phyloP scores from a whole-genome alignment of 2,329 filamentous ascomycete genomes.

The Xylariaceae sp. region DNA sequence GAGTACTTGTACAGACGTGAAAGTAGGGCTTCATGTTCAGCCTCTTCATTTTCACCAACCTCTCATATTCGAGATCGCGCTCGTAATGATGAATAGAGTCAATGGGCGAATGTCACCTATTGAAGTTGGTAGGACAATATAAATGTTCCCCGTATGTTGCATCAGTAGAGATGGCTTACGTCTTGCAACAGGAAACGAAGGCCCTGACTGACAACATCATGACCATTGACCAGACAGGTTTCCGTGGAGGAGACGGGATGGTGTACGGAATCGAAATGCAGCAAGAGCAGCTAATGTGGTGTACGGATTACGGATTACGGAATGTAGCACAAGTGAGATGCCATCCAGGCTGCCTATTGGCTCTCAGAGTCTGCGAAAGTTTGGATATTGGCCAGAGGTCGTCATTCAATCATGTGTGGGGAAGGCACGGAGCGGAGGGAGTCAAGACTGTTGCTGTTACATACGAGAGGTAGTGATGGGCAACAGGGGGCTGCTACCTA shows the following conservation, averaged over 20 bases:
- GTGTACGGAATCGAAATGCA: too few species aligned
- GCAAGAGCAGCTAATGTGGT: slow-evolving; percentile 18
- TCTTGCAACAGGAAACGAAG: slow-evolving; percentile 10
- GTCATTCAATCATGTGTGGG: slow-evolving; percentile 21
- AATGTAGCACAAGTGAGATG: slow-evolving; percentile 11
- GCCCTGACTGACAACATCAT: too few species aligned
- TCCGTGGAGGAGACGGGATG: too few species aligned
- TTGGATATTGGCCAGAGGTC: slow-evolving; percentile 27
- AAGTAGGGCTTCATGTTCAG: slow-evolving; percentile 19
- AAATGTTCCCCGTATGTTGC: too few species aligned
- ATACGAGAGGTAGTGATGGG: background rate
- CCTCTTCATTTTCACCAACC: slow-evolving; percentile 14
- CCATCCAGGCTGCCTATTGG: slow-evolving; percentile 22
- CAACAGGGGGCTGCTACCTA: slow-evolving; percentile 8
- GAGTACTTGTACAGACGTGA: background rate
- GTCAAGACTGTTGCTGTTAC: background rate
- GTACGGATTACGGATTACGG: background rate
- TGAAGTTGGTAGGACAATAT: too few species aligned
- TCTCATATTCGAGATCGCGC: background rate
- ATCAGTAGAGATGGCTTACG: background rate
- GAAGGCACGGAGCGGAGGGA: background rate
- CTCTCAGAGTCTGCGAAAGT: slow-evolving; percentile 15
- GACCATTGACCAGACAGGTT: too few species aligned
- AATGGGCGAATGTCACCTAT: background rate
- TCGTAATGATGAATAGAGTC: background rate